Evolutionary conservation across 23 red algal species (phyloP).

Genomic region (Gracilaria caudata): DNA sequence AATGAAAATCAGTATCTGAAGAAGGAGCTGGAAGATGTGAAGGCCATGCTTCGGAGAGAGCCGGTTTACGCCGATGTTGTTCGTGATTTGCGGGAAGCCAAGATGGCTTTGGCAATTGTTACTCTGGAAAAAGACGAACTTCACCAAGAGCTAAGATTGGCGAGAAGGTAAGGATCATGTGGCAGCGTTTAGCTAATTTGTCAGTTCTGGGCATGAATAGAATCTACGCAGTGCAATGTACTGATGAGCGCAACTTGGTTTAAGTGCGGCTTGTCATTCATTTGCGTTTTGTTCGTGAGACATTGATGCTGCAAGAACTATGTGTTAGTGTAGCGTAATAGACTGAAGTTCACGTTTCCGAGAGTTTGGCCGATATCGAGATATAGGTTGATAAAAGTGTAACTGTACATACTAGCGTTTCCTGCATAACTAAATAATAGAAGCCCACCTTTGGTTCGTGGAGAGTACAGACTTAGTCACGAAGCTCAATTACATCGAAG

Average conservation of each 20-base stretch:
- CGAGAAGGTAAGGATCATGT: not conserved
- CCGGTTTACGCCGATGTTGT: constrained; percentile 68
- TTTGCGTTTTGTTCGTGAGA: not conserved
- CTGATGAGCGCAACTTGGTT: too few species aligned
- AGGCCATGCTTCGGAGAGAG: constrained; percentile 53
- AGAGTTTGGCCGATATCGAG: not conserved
- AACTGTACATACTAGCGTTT: constrained; percentile 21
- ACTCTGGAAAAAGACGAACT: constrained; percentile 70
- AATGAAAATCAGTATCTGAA: constrained; percentile 48
- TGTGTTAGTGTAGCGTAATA: not conserved
- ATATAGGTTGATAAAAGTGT: not conserved
- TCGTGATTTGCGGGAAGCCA: constrained; percentile 60
- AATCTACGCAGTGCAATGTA: not conserved
- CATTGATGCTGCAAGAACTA: not conserved
- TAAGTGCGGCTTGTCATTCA: not conserved
- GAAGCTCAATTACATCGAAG: not conserved
- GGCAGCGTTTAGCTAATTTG: not conserved
- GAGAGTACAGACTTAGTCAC: not conserved
- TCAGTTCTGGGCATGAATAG: not conserved
- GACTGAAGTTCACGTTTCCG: not conserved
- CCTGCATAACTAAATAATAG: constrained; percentile 9
- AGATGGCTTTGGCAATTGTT: constrained; percentile 72
- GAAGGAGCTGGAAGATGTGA: constrained; percentile 56
- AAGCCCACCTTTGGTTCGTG: not conserved
- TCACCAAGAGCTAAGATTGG: constrained; percentile 30